A percentile compares a stretch with the other conserved stretches of the same genome.
phyloP scores from a whole-genome alignment of 768 basidiomycete species.

The Hygrophoropsis aurantiaca region DNA sequence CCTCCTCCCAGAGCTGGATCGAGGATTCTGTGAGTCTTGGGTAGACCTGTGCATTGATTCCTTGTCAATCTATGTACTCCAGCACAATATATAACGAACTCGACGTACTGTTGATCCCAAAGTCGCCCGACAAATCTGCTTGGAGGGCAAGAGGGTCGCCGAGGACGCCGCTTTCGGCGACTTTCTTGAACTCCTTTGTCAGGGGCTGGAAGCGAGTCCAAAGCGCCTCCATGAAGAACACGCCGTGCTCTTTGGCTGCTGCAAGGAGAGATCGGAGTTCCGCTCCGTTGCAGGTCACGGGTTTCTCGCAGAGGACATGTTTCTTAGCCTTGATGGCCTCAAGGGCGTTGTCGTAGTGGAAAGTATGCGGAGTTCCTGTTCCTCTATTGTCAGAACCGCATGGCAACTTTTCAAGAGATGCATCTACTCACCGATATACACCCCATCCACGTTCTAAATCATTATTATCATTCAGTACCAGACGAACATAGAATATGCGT shows the following conservation, averaged over 20 bases:
- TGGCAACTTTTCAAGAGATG: background rate
- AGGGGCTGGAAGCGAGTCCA: conserved; percentile 86
- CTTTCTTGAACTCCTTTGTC: conserved; percentile 58
- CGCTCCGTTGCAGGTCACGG: conserved; percentile 73
- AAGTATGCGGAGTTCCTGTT: conserved; percentile 79
- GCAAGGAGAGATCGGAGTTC: conserved; percentile 73
- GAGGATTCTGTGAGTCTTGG: conserved; percentile 71
- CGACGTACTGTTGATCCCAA: conserved; percentile 57
- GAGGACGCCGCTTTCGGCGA: conserved; percentile 61
- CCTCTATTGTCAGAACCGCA: background rate
- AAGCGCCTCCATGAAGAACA: conserved; percentile 92
- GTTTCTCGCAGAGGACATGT: conserved; percentile 88
- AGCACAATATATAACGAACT: no score
- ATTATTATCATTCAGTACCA: background rate
- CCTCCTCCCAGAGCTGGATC: conserved; percentile 82
- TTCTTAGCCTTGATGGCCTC: conserved; percentile 79
- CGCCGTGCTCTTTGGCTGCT: conserved; percentile 72
- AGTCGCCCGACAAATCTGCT: conserved; percentile 77
- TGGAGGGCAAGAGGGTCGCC: conserved; percentile 66
- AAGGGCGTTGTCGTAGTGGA: conserved; percentile 76
- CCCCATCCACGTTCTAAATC: conserved; percentile 67
- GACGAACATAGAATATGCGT: no score
- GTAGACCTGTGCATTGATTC: conserved; percentile 46
- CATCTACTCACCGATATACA: conserved; percentile 63
- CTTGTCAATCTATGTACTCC: no score